Conservation (phyloP, 1,139 yeast genomes). For the Pichia kudriavzevii region DNA sequence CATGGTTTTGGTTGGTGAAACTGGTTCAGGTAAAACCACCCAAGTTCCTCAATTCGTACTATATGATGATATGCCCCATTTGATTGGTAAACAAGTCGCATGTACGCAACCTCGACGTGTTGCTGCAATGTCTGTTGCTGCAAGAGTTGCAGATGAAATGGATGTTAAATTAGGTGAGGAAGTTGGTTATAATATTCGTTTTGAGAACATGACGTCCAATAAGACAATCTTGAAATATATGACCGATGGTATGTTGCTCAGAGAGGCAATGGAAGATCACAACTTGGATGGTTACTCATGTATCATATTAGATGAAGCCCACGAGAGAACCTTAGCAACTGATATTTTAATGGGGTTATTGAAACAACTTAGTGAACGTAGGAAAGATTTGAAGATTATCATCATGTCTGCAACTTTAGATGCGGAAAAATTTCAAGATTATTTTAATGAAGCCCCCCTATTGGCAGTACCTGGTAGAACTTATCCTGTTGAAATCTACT, state of each 20-base stretch:
- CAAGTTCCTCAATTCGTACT: conserved; percentile 61
- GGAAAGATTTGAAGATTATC: conserved; percentile 85
- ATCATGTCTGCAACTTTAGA: conserved; percentile 98
- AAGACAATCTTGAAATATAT: conserved; percentile 85
- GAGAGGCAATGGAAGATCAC: conserved; percentile 98
- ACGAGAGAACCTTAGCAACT: conserved; percentile 93
- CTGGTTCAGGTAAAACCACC: conserved; percentile 61
- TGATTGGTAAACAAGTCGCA: conserved; percentile 52
- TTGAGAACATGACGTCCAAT: conserved; percentile 78
- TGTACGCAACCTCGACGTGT: conserved; percentile 73
- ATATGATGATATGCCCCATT: conserved; percentile 54
- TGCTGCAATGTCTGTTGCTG: conserved; percentile 64
- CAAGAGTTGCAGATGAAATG: conserved; percentile 61
- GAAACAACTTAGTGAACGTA: conserved; percentile 68
- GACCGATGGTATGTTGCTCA: conserved; percentile 97
- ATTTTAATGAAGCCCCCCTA: conserved; percentile 86
- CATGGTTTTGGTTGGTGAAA: conserved; percentile 93
- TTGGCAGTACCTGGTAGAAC: conserved; percentile 98
- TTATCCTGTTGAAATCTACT: conserved; percentile 92
- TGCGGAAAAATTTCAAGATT: conserved; percentile 89
- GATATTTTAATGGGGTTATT: conserved; percentile 94
- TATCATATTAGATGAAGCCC: conserved; percentile 94
- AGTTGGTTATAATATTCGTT: conserved; percentile 78
- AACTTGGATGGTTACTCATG: conserved; percentile 74
- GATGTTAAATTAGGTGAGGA: conserved; percentile 51